Evolutionary conservation across 2,329 filamentous ascomycete species (phyloP).

Genomic region (Colletotrichum musicola): DNA sequence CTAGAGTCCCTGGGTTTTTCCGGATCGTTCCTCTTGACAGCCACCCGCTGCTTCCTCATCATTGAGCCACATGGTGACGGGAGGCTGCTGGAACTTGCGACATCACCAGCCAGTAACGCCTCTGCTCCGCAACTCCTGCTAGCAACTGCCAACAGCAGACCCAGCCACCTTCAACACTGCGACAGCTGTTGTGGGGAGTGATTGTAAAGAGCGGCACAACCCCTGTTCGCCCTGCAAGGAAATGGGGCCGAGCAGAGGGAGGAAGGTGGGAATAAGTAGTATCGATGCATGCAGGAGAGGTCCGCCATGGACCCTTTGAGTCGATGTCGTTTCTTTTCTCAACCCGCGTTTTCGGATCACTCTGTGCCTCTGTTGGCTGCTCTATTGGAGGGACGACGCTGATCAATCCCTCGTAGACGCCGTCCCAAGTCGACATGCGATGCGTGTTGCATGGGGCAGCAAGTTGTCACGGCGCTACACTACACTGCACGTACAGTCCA

Average conservation of each 20-base stretch:
- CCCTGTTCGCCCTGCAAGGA: conserved; percentile 17
- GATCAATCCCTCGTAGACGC: neutral
- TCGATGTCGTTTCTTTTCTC: conserved; percentile 7
- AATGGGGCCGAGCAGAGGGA: conserved; percentile 10
- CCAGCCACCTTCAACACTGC: conserved; percentile 16
- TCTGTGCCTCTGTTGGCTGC: neutral
- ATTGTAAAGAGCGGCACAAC: neutral
- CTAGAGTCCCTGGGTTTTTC: conserved; percentile 10
- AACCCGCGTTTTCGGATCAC: conserved; percentile 22
- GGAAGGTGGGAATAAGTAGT: conserved; percentile 2
- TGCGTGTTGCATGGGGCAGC: conserved; percentile 13
- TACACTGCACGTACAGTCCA: neutral
- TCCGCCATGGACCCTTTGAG: conserved; percentile 26
- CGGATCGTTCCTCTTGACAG: neutral
- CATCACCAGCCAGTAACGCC: neutral
- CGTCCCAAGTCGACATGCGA: conserved; percentile 6
- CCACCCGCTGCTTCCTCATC: neutral
- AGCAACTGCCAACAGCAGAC: neutral
- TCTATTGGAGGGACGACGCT: conserved; percentile 2
- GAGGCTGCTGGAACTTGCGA: neutral
- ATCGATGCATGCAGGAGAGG: conserved; percentile 31
- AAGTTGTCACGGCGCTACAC: conserved; percentile 1
- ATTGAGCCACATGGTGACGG: neutral
- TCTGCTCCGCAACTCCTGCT: neutral
- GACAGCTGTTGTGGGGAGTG: conserved; percentile 6